Conservation (phyloP, 495 filamentous ascomycete species). For the Trichoderma reesei region DNA sequence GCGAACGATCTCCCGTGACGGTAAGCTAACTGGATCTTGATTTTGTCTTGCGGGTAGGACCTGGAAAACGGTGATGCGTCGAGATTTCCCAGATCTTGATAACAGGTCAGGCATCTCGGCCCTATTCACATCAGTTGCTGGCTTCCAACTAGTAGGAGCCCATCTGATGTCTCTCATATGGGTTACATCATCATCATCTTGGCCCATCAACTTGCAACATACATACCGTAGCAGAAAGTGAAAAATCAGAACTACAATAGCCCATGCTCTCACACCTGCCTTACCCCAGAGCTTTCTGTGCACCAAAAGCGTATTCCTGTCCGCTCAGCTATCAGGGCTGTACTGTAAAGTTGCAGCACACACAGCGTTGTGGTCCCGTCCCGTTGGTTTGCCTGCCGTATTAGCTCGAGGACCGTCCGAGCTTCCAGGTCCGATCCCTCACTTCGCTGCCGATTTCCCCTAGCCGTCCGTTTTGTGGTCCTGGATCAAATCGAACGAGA, state of each 20-base stretch:
- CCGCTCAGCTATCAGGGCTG: neutral
- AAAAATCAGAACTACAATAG: neutral
- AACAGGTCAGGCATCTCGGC: neutral
- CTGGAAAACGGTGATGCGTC: neutral
- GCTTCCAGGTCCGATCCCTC: neutral
- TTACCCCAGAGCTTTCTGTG: neutral
- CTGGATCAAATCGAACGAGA: neutral
- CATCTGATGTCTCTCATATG: neutral
- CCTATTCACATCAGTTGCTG: neutral
- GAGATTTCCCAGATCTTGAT: neutral
- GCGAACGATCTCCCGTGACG: too few relatives aligned
- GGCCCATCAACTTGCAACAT: neutral
- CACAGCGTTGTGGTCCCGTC: neutral
- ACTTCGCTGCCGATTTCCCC: neutral
- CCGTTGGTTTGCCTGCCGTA: neutral
- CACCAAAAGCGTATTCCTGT: too few relatives aligned
- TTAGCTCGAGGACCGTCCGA: constrained; percentile 1
- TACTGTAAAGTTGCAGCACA: too few relatives aligned
- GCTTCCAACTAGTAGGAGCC: neutral
- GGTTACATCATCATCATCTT: constrained; percentile 1
- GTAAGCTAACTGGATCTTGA: too few relatives aligned
- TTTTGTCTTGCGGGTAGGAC: neutral
- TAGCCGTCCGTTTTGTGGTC: neutral
- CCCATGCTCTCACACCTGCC: neutral
- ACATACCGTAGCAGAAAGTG: neutral